Percentiles rank a stretch among this genome's conserved stretches.
phyloP scores from a whole-genome alignment of 192 early-diverging fungal species.

The Spizellomyces punctatus region DNA sequence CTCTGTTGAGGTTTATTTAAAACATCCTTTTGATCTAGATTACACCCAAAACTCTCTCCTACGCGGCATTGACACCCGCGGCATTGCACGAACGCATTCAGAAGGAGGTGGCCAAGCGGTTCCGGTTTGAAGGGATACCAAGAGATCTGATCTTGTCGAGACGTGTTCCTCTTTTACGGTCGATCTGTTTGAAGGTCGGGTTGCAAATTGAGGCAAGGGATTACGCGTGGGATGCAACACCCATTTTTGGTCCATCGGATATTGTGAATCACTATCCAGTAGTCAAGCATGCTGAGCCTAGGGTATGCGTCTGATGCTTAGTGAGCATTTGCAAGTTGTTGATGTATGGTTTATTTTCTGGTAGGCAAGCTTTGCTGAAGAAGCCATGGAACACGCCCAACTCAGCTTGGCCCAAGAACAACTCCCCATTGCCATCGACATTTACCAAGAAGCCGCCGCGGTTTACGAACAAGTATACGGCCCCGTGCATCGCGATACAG shows the following conservation, averaged over 20 bases:
- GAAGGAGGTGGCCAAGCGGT: constrained; percentile 69
- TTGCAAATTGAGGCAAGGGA: constrained; percentile 81
- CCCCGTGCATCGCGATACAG: constrained; percentile 87
- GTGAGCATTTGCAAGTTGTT: constrained; percentile 15
- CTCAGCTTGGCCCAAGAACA: constrained; percentile 78
- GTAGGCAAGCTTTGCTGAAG: constrained; percentile 73
- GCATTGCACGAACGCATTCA: constrained; percentile 61
- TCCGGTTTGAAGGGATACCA: constrained; percentile 68
- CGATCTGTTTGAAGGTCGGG: constrained; percentile 81
- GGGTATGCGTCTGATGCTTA: background rate
- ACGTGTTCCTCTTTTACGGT: constrained; percentile 68
- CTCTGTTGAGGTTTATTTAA: too few species aligned
- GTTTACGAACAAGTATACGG: constrained; percentile 95
- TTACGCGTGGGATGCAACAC: constrained; percentile 51
- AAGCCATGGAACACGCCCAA: constrained; percentile 85
- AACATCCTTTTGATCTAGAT: constrained; percentile 22
- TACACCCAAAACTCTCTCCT: constrained; percentile 11
- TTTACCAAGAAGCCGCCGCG: constrained; percentile 78
- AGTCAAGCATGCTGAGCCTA: constrained; percentile 69
- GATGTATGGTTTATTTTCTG: background rate
- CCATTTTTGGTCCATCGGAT: constrained; percentile 29
- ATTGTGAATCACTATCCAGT: constrained; percentile 68
- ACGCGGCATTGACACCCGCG: constrained; percentile 65
- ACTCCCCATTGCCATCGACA: constrained; percentile 76
- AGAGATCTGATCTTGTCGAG: constrained; percentile 46